A percentile compares a stretch with the other conserved stretches of the same genome.
phyloP scores from a whole-genome alignment of 768 basidiomycete genomes.

The Collybiopsis luxurians region DNA sequence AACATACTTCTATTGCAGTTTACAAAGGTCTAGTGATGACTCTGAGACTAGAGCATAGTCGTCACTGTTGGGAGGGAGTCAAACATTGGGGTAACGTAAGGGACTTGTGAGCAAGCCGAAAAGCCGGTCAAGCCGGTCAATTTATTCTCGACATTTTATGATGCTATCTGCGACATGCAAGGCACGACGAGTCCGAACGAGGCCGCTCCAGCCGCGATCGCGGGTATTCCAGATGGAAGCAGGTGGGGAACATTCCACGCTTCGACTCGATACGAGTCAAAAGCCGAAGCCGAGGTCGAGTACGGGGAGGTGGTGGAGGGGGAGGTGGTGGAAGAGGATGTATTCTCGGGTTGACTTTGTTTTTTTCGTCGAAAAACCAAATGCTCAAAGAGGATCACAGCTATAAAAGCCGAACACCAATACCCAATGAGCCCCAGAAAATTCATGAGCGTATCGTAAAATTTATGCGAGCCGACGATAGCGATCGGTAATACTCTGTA shows the following conservation, averaged over 20 bases:
- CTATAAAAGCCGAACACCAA: slow-evolving; percentile 60
- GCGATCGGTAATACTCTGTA: slow-evolving; percentile 69
- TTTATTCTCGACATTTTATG: too few species aligned
- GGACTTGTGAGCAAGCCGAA: too few species aligned
- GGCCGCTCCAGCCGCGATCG: slow-evolving; percentile 48
- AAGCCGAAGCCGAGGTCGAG: too few species aligned
- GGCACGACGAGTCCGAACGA: slow-evolving; percentile 62
- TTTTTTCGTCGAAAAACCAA: slow-evolving; percentile 58
- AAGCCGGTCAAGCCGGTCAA: too few species aligned
- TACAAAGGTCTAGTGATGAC: too few species aligned
- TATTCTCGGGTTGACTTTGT: slow-evolving; percentile 10
- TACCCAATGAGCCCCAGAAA: slow-evolving; percentile 77
- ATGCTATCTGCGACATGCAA: slow-evolving; percentile 72
- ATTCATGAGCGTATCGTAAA: slow-evolving; percentile 67
- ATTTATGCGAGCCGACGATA: slow-evolving; percentile 71
- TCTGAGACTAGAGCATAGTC: too few species aligned
- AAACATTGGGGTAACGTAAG: too few species aligned
- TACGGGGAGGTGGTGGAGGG: too few species aligned
- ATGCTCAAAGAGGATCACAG: slow-evolving; percentile 69
- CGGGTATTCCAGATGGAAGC: slow-evolving; percentile 70
- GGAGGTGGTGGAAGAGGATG: too few species aligned
- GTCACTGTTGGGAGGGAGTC: too few species aligned
- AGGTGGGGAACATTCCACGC: slow-evolving; percentile 54
- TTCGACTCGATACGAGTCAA: slow-evolving; percentile 43
- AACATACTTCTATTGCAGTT: too few species aligned